Evolutionary conservation across 2,329 filamentous ascomycete species (phyloP), one percentile per base, ranked within the genome.

Genomic region (Clonostachys rhizophaga): DNA sequence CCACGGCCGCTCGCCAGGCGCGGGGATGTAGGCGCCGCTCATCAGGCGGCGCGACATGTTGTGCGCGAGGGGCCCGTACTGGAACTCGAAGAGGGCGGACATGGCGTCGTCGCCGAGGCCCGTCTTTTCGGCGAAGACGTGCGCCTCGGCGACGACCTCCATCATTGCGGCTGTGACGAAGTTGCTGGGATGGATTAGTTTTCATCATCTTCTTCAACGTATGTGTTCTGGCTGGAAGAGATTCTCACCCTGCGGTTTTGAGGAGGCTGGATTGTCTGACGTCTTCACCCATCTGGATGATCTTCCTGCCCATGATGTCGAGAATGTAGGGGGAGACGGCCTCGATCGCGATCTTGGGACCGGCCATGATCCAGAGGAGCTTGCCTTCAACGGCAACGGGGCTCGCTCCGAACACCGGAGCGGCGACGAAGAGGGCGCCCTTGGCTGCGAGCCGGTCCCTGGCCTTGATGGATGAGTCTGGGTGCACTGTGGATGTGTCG

Each of bases 401-500:
- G 1, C 72, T 74, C 5, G 73, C 72, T 7, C 75, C 75, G 48
- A 78, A 79, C 0, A 78, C 75, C 0, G 75, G 75, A 0, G 65
- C 62, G 0, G 72, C 66, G 30, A 77, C 55, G 43, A 75, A 75
- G 4, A 49, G 46, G 4, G 62, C 68, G 0, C 60, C 61, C 11
- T 48, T 52, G 5, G 49, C 53, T 0, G 47, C 43, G 1, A 78
- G 52, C 1, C 55, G 57, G 1, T 47, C 43, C 1, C 64, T 49
- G 1, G 63, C 58, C 6, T 51, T 49, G 2, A 55, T 51, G 0
- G 71, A 68, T 0, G 72, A 72, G 7, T 65, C 57, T 0, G 75
- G 74, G 46, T 76, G 71, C 2, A 78, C 67, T 1, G 75, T 78
- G 1, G 74, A 76, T 0, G 73, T 75, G 49, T 79, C 75, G 16